A percentile compares a stretch with the other conserved stretches of the same genome.
phyloP scores from a whole-genome alignment of 306 rosid species.

The Argentina anserina region DNA sequence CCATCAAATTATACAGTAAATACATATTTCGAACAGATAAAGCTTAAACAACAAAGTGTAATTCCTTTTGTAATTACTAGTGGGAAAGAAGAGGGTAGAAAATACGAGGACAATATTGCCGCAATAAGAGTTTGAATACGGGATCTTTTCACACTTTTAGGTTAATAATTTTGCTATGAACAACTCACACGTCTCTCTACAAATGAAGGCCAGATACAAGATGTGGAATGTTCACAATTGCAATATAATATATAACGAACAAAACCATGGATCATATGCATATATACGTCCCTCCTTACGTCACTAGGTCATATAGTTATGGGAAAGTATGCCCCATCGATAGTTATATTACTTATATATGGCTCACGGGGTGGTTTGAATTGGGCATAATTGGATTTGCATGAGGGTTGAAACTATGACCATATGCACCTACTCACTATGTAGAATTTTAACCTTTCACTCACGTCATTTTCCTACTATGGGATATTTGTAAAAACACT shows the following conservation, averaged over 20 bases:
- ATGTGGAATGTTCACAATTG: neutral
- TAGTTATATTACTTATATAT: no score
- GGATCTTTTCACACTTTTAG: neutral
- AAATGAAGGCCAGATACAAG: neutral
- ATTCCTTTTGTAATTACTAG: neutral
- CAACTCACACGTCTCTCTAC: neutral
- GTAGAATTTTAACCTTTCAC: neutral
- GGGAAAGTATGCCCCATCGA: neutral
- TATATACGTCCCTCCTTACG: constrained; percentile 6
- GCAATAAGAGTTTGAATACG: neutral
- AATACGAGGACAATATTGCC: neutral
- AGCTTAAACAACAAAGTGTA: no score
- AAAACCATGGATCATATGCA: neutral
- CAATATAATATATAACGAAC: neutral
- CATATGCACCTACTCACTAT: neutral
- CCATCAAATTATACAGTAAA: neutral
- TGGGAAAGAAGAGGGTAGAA: neutral
- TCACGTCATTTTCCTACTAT: neutral
- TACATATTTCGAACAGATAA: no score
- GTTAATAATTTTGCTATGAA: neutral
- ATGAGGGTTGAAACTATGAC: no score
- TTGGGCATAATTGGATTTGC: no score
- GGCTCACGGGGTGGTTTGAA: neutral
- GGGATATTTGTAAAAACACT: neutral
- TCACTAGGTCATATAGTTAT: neutral